Evolutionary conservation across 148 eudicot species (phyloP), one percentile per base, ranked within the genome.

Genomic region (Fagopyrum esculentum): DNA sequence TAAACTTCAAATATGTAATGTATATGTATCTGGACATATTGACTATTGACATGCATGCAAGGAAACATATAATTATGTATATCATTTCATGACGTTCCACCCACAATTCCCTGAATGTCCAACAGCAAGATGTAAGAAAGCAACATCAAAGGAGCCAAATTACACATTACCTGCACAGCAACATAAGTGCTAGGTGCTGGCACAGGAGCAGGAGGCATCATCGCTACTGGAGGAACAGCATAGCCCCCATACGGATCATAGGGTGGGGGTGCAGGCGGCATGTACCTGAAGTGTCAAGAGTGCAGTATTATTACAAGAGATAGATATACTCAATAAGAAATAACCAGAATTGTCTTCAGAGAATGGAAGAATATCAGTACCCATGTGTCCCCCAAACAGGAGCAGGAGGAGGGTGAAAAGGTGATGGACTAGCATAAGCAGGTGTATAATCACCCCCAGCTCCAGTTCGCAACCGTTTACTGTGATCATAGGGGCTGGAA

Each of bases 381-480:
- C 92, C 96, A 81, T 92, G 98, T 22, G 92, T 93, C 44, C 85
- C 97, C 98, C 98, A 92, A 19, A 90, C 93, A 82, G 97, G 89
- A 40, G 97, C 77, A 40, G 98, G 93, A 70, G 98, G 93, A 79
- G 96, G 96, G 73, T 94, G 98, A 83, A 86, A 95, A 63, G 93
- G 93, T 73, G 98, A 85, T 75, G 93, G 94, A 78, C 94, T 94
- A 68, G 89, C 87, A 86, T 90, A 94, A 76, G 87, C 97, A 71
- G 89, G 93, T 16, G 92, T 82, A 82, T 91, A 92, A 81, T 94
- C 98, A 59, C 98, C 98, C 52, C 90, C 98, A 63, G 91, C 97
- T 57, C 90, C 98, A 63, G 91, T 95, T 69, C 98, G 86, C 84
- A 92, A 79, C 52, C 98, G 90, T 78, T 95, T 92, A 79, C 93